Conservation (phyloP, 2,329 filamentous ascomycete genomes). For the Botrytis medusae region DNA sequence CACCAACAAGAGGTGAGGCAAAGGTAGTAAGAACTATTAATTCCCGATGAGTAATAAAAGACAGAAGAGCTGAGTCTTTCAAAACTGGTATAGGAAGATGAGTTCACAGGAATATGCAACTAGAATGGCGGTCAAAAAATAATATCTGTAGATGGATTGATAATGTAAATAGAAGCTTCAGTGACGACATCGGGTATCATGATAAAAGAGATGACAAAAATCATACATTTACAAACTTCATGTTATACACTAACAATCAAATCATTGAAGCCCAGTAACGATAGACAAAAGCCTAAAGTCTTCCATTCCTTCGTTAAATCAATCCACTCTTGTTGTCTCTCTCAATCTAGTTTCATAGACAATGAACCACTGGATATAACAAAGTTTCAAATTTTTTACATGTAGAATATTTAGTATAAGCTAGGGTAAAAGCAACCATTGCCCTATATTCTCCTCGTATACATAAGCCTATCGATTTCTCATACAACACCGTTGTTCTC, state of each 20-base stretch:
- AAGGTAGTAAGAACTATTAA: background rate
- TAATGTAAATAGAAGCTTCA: background rate
- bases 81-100: accelerated
- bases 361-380: background rate
- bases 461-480: background rate
- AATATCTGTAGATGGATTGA: background rate
- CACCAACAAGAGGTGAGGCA: no score
- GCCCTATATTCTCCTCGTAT: background rate
- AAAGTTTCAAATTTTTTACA: background rate
- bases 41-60: accelerated
- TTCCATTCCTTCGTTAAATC: background rate
- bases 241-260: background rate
- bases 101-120: accelerated
- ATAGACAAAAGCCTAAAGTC: background rate
- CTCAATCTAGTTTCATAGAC: accelerated
- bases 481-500: background rate
- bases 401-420: background rate
- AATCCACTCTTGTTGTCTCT: no score
- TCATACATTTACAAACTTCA: background rate
- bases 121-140: background rate
- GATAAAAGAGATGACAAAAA: background rate
- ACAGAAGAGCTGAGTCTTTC: background rate
- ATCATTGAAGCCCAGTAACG: background rate
- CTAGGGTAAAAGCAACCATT: background rate
- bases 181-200: background rate